Base-by-base conservation (phyloP, 148 eudicot genomes). In the Camellia granthamiana region DNA sequence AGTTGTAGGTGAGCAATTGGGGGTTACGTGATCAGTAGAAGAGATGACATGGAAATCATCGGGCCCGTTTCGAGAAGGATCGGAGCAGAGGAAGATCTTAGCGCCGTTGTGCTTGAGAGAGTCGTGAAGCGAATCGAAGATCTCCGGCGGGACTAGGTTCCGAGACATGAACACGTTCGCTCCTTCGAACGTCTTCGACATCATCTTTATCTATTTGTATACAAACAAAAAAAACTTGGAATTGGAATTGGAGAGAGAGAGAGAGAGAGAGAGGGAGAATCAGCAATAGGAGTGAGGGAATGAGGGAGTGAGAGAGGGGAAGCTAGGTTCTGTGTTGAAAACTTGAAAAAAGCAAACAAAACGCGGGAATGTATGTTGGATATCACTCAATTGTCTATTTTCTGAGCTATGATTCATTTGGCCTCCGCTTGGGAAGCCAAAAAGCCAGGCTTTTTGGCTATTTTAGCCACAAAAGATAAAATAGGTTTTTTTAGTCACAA, bases 51-150 rank as follows among this genome's bases (percentile, higher is more conserved):
- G 99, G 76, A 85, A 93, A 83, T 96, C 98, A 49, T 84, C 23
- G 80, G 92, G 81, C 23, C 92, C 91, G n/a, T 91, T 93, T n/a
- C 93, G 92, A 3, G 92, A 87, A 69, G 99, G 92, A 78, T 96
- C 94, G 84, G 88, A 90, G 78, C 99, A 93, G 56, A 88, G 90
- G 68, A 89, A 85, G 61, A 96, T 86, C 3, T 82, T 69, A 43
- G 99, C 99, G 62, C 94, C 94, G 84, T 90, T 91, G 72, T 87
- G 90, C 81, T 92, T 93, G 77, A 96, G 90, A 63, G 95, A 93
- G 80, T 93, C 95, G 84, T 88, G 97, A 43, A 96, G 87, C 58
- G 98, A 70, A 78, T 91, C 97, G 88, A 89, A 96, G 4, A 90
- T 65, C 86, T 96, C 99, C 1, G 99, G 99, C 2, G 99, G 95